Evolutionary conservation across 345 rosid species (phyloP).

Genomic region (Conringia planisiliqua): DNA sequence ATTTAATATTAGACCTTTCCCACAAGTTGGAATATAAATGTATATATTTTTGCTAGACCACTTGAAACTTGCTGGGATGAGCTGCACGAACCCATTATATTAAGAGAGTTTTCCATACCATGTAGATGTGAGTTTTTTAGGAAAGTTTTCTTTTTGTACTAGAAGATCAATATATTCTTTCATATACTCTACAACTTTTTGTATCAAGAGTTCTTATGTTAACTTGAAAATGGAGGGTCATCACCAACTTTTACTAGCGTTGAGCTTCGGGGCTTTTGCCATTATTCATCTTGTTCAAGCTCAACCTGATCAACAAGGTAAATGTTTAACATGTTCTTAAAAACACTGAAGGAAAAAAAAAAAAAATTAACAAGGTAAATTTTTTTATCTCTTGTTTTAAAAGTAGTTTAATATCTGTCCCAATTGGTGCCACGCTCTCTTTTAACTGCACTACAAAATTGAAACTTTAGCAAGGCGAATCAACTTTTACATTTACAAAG

Average conservation of each 20-base stretch:
- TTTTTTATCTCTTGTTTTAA: too few relatives aligned
- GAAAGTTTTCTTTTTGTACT: not conserved
- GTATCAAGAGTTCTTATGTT: not conserved
- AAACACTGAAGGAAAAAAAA: too few relatives aligned
- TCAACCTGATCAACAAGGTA: conserved; percentile 24
- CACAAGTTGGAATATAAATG: not conserved
- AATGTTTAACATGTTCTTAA: too few relatives aligned
- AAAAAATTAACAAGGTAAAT: too few relatives aligned
- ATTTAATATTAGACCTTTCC: not conserved
- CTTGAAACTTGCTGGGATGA: not conserved
- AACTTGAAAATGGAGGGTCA: not conserved
- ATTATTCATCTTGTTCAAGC: conserved; percentile 11
- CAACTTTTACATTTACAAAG: too few relatives aligned
- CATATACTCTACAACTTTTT: not conserved
- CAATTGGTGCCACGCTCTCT: too few relatives aligned
- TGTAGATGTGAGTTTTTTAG: too few relatives aligned
- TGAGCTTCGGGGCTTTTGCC: not conserved
- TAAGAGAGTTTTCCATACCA: not conserved
- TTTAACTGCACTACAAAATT: too few relatives aligned
- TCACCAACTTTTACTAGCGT: not conserved
- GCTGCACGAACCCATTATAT: not conserved
- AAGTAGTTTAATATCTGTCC: too few relatives aligned
- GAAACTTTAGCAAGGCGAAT: too few relatives aligned
- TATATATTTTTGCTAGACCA: not conserved
- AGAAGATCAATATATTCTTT: not conserved